Evolutionary conservation across 768 basidiomycete genomes (phyloP), one percentile per base, ranked within the genome.

Genomic region (Austroboletus eburneus): DNA sequence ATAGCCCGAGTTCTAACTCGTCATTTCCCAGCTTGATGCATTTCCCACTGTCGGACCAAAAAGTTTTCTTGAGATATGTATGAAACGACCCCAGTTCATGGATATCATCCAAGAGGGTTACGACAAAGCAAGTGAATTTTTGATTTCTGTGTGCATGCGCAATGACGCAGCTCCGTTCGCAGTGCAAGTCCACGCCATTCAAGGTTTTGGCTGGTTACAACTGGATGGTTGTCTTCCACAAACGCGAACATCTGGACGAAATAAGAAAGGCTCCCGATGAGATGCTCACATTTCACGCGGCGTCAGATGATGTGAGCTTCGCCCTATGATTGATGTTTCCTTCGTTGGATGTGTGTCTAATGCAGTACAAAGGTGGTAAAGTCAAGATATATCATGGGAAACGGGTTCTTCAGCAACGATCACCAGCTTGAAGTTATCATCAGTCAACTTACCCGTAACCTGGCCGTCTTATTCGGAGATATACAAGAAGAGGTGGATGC

Each of bases 181-280:
- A 69, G 68, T 58, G 64, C 54, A 63, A 63, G 32, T 48, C 45
- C 10, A 43, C 43, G 6, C 46, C 61, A 7, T 72, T 69, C 55
- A 69, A 66, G 46, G 54, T 69, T 30, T 51, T 65, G 1, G 51
- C 52, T 16, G 22, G 63, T 14, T 32, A 48, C 12, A 57, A 59
- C 35, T 79, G 77, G 76, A 48, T 66, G 0, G 67, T 77, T 22
- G 45, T 78, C 13, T 49, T 71, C 1, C 59, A 56, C 18, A 61
- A 63, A 10, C 56, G 50, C 1, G 49, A 57, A 21, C 48, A 66
- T 10, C 55, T 74, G 33, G 68, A 75, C 6, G 75, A 78, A 23
- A 30, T 77, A 14, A 57, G 65, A 9, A 72, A 65, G 39, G 70
- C 71, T 9, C 62, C 73, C 0, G 71, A 72, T n/a, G 68, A 69